Evolutionary conservation across 345 rosid species (phyloP).

Genomic region (Crucihimalaya himalaica): DNA sequence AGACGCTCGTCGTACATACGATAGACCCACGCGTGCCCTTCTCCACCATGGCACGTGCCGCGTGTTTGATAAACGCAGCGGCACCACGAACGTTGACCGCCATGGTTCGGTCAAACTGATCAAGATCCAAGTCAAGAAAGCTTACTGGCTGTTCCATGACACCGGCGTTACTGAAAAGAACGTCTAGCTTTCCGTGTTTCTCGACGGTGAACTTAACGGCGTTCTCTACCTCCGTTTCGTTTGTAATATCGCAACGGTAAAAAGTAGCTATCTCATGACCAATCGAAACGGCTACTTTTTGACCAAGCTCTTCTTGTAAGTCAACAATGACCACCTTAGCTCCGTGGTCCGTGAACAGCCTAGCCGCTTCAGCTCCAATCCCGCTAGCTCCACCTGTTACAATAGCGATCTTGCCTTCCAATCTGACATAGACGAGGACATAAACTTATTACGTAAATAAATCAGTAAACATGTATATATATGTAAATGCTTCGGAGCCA

Average conservation of each 20-base stretch:
- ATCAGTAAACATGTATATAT: background rate
- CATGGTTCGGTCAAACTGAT: slow-evolving; percentile 55
- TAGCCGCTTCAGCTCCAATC: slow-evolving; percentile 71
- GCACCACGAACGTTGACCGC: slow-evolving; percentile 73
- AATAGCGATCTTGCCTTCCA: slow-evolving; percentile 79
- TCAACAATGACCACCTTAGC: slow-evolving; percentile 73
- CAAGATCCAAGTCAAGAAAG: slow-evolving; percentile 60
- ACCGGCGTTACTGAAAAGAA: slow-evolving; percentile 82
- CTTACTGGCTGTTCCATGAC: slow-evolving; percentile 55
- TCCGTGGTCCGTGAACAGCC: slow-evolving; percentile 64
- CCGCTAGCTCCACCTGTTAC: slow-evolving; percentile 90
- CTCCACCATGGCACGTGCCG: slow-evolving; percentile 75
- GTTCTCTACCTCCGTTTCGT: slow-evolving; percentile 68
- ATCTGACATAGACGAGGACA: slow-evolving; percentile 35
- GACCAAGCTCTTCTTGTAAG: slow-evolving; percentile 68
- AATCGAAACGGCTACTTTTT: slow-evolving; percentile 45
- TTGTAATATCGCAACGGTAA: slow-evolving; percentile 62
- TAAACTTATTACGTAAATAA: background rate
- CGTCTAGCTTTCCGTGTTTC: slow-evolving; percentile 57
- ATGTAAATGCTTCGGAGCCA: background rate
- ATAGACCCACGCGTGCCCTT: slow-evolving; percentile 64
- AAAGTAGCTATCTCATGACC: slow-evolving; percentile 49
- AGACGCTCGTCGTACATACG: slow-evolving; percentile 63
- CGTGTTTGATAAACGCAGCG: slow-evolving; percentile 72
- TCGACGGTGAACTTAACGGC: slow-evolving; percentile 53